Evolutionary conservation across 1,284 basidiomycete genomes (phyloP), one percentile per base, ranked within the genome.

Genomic region (Ganoderma boninense): DNA sequence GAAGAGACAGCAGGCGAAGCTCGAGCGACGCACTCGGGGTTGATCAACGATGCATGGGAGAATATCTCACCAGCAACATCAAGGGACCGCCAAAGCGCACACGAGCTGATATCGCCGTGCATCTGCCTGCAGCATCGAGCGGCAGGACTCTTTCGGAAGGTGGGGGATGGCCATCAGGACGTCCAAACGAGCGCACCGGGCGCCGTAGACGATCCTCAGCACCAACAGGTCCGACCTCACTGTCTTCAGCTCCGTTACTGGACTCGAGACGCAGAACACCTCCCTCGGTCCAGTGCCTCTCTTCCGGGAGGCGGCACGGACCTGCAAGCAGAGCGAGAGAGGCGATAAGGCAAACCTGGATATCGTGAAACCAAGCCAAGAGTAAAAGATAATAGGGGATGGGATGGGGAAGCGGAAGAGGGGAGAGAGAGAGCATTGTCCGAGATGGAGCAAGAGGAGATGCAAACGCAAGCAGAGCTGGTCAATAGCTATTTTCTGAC

Each of bases 401-500:
- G 60, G 52, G 71, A 70, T 44, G 67, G 60, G 63, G 71, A 66
- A 70, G 54, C 63, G 70, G 71, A 69, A 74, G 61, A 72, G 54
- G 64, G 49, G 66, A 69, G 67, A 46, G 66, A 66, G 69, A 70
- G 69, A 62, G 66, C 70, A 74, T 40, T 75, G 77, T 75, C 73
- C 75, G 73, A 71, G 71, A 71, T 69, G 65, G 59, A 70, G 74
- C 73, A 71, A 71, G 63, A 69, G 67, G 65, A 59, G 70, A 66
- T 68, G 59, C 16, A 52, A 52, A 59, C 43, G n/a, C 44, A 66
- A 29, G 71, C 71, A 65, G 73, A 69, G 77, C 77, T 77, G 78
- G 71, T 88, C 82, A 90, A 78, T 81, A 89, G 54, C 84, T 87
- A 69, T 83, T 84, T 76, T 91, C 91, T 62, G 92, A 91, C 14